Conservation (phyloP, 2,329 filamentous ascomycete genomes). For the Hypomyces perniciosus region DNA sequence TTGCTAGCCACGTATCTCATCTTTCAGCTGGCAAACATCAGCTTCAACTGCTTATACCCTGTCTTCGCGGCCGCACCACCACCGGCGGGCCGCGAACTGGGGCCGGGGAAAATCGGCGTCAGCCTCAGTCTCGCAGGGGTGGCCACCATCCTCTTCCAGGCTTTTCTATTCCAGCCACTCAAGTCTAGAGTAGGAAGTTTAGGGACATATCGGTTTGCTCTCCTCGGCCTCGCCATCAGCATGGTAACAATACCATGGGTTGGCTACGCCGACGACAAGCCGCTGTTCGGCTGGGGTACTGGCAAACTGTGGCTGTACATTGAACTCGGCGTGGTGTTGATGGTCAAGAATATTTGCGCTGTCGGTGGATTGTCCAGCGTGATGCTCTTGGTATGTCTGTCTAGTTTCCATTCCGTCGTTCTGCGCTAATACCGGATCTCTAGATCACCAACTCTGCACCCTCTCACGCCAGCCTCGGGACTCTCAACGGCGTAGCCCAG, state of each 20-base stretch:
- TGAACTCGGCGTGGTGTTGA: slow-evolving; percentile 72
- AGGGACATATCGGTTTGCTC: slow-evolving; percentile 70
- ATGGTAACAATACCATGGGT: slow-evolving; percentile 89
- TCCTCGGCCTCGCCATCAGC: slow-evolving; percentile 73
- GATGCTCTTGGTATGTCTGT: slow-evolving; percentile 65
- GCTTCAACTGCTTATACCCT: slow-evolving; percentile 91
- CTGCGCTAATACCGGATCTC: neutral
- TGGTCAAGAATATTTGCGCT: slow-evolving; percentile 84
- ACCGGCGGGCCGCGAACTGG: slow-evolving; percentile 71
- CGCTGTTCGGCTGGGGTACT: slow-evolving; percentile 50
- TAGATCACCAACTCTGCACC: slow-evolving; percentile 92
- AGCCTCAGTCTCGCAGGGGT: slow-evolving; percentile 78
- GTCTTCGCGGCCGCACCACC: slow-evolving; percentile 75
- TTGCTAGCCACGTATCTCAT: slow-evolving; percentile 82
- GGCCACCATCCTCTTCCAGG: slow-evolving; percentile 84
- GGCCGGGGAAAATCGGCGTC: slow-evolving; percentile 75
- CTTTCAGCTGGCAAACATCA: slow-evolving; percentile 90
- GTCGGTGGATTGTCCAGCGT: slow-evolving; percentile 88
- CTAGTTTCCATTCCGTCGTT: neutral
- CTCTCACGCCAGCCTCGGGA: slow-evolving; percentile 77
- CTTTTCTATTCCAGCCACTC: slow-evolving; percentile 74
- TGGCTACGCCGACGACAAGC: slow-evolving; percentile 61
- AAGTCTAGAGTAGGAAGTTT: slow-evolving; percentile 79
- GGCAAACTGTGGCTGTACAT: slow-evolving; percentile 68
- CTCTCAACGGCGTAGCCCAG: slow-evolving; percentile 88